Percentiles rank a stretch among this genome's conserved stretches.
Conservation (phyloP, 805 yeast species). For the Myxozyma mucilagina region DNA sequence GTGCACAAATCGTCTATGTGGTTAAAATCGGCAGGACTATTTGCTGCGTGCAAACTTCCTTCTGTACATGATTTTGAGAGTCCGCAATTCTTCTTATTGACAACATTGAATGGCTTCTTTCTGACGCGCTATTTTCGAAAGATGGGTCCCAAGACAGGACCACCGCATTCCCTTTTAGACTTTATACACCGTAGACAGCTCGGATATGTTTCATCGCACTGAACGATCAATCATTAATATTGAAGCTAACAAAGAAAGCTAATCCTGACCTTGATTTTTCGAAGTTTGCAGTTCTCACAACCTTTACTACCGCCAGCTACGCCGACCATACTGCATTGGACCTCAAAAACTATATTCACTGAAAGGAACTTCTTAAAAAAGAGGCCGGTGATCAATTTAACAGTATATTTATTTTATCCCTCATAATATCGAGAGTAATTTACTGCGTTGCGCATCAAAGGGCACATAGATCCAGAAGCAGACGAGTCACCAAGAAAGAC, state of each 20-base stretch:
- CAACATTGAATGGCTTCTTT: background rate
- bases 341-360: too few relatives aligned
- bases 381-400: too few relatives aligned
- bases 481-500: too few relatives aligned
- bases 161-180: slow-evolving; percentile 14
- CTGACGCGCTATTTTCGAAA: slow-evolving; percentile 7
- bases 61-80: background rate
- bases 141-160: slow-evolving; percentile 15
- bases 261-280: slow-evolving; percentile 23
- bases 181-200: slow-evolving; percentile 18
- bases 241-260: background rate
- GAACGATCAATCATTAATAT: background rate
- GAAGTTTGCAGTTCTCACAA: slow-evolving; percentile 19
- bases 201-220: slow-evolving; percentile 28
- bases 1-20: too few relatives aligned
- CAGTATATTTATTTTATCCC: too few relatives aligned
- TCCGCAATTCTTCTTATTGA: background rate
- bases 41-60: background rate
- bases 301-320: slow-evolving; percentile 32
- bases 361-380: too few relatives aligned
- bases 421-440: too few relatives aligned
- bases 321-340: too few relatives aligned
- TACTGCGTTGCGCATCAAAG: too few relatives aligned
- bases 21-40: too few relatives aligned
- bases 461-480: too few relatives aligned